These are phyloP conservation scores for Elsinoe ampelina DNA, from an alignment of 2,329 filamentous ascomycete species.

Conservation along the genomic window DNA sequence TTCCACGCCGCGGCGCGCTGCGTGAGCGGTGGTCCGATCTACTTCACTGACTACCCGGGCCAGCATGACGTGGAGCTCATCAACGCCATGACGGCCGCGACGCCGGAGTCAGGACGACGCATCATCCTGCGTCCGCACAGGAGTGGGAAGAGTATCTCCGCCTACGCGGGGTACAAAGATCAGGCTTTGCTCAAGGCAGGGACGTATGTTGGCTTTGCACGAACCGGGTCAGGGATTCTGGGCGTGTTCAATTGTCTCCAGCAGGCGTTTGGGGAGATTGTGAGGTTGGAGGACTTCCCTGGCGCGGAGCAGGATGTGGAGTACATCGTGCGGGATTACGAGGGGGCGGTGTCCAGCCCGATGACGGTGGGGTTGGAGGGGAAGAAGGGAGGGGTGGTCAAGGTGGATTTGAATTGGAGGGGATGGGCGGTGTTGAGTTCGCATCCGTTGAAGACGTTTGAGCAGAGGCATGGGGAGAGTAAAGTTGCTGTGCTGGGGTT, in stretches of 20 bases:
- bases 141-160: constrained; percentile 60
- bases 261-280: constrained; percentile 54
- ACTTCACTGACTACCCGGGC: constrained; percentile 84
- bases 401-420: constrained; percentile 41
- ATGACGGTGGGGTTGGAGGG: constrained; percentile 29
- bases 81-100: constrained; percentile 68
- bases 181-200: constrained; percentile 65
- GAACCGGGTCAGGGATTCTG: constrained; percentile 64
- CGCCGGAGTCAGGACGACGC: constrained; percentile 61
- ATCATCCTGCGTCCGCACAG: constrained; percentile 72
- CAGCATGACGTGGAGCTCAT: constrained; percentile 69
- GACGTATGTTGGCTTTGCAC: constrained; percentile 61
- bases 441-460: constrained; percentile 45
- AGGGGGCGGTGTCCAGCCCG: constrained; percentile 51
- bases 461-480: constrained; percentile 20
- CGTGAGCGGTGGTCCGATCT: constrained; percentile 83
- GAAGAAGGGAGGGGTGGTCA: constrained; percentile 44
- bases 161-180: constrained; percentile 69
- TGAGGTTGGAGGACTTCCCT: constrained; percentile 63
- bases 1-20: constrained; percentile 89
- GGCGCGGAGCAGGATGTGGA: constrained; percentile 49
- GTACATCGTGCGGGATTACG: constrained; percentile 70
- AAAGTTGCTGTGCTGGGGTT: constrained; percentile 59
- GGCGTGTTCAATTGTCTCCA: constrained; percentile 75
- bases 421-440: constrained; percentile 72